phyloP scores from a whole-genome alignment of 163 green algal species.

The Scenedesmus sp. region DNA sequence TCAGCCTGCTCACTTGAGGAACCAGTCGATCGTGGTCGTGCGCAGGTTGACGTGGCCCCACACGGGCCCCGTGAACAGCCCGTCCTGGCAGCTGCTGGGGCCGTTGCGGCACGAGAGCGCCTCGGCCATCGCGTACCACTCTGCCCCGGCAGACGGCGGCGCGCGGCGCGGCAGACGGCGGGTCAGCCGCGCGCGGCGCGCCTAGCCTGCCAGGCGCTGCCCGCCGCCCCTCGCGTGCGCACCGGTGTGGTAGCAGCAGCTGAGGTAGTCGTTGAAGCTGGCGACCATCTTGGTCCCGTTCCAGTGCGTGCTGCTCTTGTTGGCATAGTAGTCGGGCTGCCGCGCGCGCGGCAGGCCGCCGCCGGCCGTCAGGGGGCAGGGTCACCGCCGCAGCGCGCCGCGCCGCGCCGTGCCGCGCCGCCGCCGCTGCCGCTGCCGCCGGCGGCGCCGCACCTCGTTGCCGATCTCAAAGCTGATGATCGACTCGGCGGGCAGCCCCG shows the following conservation, averaged over 20 bases:
- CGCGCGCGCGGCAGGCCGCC: no score
- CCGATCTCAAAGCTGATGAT: constrained; percentile 47
- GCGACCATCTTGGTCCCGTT: constrained; percentile 24
- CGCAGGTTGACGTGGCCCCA: constrained; percentile 46
- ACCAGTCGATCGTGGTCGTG: constrained; percentile 46
- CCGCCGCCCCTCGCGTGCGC: no score
- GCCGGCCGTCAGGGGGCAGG: no score
- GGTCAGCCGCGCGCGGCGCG: no score
- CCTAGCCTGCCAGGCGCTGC: no score
- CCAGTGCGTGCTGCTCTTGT: constrained; percentile 40
- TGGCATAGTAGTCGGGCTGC: constrained; percentile 36
- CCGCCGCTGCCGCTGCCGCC: no score
- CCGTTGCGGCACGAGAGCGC: constrained; percentile 25
- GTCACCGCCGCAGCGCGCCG: no score
- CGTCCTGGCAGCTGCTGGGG: not conserved
- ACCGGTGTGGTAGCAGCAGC: constrained; percentile 38
- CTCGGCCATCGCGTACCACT: not conserved
- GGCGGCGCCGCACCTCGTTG: constrained; percentile 30
- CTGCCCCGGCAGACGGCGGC: no score
- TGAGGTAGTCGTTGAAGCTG: constrained; percentile 14
- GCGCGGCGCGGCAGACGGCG: no score
- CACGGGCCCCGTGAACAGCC: constrained; percentile 33
- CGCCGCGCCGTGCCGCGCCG: no score
- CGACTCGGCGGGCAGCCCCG: constrained; percentile 1
- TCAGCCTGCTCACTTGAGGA: constrained; percentile 9